Conservation (phyloP, 2,329 filamentous ascomycete genomes). For the Exophiala spinifera region DNA sequence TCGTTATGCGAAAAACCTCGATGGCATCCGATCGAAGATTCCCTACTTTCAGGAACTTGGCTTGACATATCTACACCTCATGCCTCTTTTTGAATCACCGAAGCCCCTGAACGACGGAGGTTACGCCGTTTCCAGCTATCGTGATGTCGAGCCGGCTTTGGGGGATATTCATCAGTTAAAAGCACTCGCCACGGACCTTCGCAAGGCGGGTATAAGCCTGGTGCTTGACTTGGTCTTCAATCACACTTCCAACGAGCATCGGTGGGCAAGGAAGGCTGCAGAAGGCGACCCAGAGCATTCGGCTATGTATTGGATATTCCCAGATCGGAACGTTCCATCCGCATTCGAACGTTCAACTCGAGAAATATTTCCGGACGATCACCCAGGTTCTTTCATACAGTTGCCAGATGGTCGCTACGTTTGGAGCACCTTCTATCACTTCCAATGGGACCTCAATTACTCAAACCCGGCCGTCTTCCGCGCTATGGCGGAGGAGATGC, state of each 20-base stretch:
- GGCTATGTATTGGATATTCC: conserved; percentile 29
- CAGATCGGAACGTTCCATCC: conserved; percentile 25
- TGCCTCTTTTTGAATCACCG: conserved; percentile 26
- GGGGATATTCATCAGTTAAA: conserved; percentile 24
- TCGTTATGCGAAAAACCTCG: conserved; percentile 24
- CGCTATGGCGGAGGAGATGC: conserved; percentile 28
- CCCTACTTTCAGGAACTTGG: conserved; percentile 29
- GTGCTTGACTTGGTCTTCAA: conserved; percentile 29
- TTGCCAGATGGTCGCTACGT: conserved; percentile 27
- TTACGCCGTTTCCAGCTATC: conserved; percentile 28
- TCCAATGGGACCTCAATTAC: conserved; percentile 29
- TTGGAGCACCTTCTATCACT: conserved; percentile 29
- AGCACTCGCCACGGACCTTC: conserved; percentile 24
- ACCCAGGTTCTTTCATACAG: conserved; percentile 29
- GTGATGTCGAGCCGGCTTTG: conserved; percentile 24
- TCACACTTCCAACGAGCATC: conserved; percentile 28
- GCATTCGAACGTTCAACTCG: conserved; percentile 25
- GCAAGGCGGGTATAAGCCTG: conserved; percentile 26
- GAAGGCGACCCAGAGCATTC: conserved; percentile 27
- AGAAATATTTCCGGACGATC: conserved; percentile 28
- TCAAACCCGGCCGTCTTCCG: conserved; percentile 28
- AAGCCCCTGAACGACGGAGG: conserved; percentile 27
- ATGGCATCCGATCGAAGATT: conserved; percentile 24
- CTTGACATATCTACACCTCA: conserved; percentile 27
- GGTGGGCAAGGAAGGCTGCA: conserved; percentile 26